Percentiles rank a stretch among this genome's conserved stretches.
These are phyloP conservation scores for Strigomonas oncopelti DNA, from an alignment of 208 protist genomes.

Conservation along the genomic window DNA sequence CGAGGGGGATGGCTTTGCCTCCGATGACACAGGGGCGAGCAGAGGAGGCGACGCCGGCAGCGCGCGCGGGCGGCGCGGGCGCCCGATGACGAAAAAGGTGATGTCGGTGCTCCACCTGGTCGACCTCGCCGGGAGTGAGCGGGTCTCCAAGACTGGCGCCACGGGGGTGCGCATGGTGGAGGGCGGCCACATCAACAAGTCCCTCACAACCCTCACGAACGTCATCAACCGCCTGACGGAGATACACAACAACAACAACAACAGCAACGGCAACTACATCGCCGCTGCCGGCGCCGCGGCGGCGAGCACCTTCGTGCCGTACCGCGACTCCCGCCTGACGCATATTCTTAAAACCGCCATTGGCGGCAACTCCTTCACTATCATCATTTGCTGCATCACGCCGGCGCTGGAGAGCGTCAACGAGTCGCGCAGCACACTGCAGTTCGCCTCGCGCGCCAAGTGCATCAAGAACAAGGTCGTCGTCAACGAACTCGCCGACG, in stretches of 20 bases:
- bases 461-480: constrained; percentile 86
- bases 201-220: constrained; percentile 85
- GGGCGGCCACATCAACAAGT: constrained; percentile 91
- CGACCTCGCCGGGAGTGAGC: constrained; percentile 90
- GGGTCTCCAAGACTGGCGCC: constrained; percentile 90
- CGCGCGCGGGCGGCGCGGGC: constrained; percentile 4
- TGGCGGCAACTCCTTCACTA: constrained; percentile 73
- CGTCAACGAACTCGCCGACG: constrained; percentile 68
- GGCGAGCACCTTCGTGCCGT: constrained; percentile 70
- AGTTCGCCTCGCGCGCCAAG: constrained; percentile 84
- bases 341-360: constrained; percentile 83
- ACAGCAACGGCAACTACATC: constrained; percentile 10
- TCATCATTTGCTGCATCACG: constrained; percentile 89
- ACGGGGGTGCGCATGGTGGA: constrained; percentile 92
- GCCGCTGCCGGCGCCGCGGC: not conserved
- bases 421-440: constrained; percentile 87
- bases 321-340: constrained; percentile 89
- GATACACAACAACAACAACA: constrained; percentile 13
- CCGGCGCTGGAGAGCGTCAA: constrained; percentile 78
- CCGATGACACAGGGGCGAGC: no score
- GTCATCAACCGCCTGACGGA: constrained; percentile 84
- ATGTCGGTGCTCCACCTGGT: constrained; percentile 90
- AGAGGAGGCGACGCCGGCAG: no score
- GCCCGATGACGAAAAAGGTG: constrained; percentile 25
- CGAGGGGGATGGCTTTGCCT: no score